A percentile compares a stretch with the other conserved stretches of the same genome.
phyloP scores from a whole-genome alignment of 208 protist genomes.

The Trichomonas tenax region DNA sequence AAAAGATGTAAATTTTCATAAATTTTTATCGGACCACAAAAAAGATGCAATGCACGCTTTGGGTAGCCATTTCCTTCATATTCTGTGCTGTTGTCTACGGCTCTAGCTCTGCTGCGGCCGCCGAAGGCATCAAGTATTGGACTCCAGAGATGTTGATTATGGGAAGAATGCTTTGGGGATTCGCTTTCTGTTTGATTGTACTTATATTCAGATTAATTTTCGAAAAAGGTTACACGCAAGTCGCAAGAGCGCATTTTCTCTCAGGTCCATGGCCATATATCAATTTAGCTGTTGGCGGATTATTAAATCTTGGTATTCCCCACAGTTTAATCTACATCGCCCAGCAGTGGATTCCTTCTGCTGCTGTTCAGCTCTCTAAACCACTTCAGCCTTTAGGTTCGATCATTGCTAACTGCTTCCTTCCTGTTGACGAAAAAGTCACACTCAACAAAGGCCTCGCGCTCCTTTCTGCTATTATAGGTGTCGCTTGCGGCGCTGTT shows the following conservation, averaged over 20 bases:
- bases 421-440: neutral
- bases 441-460: neutral
- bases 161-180: neutral
- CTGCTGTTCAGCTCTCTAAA: neutral
- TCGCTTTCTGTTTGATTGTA: neutral
- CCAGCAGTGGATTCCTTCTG: constrained; percentile 6
- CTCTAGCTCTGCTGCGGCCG: neutral
- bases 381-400: neutral
- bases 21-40: neutral
- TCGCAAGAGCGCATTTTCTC: neutral
- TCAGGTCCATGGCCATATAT: neutral
- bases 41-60: neutral
- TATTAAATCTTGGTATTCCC: neutral
- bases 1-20: neutral
- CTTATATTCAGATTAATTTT: neutral
- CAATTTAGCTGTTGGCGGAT: neutral
- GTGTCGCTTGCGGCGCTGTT: neutral
- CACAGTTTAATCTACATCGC: neutral
- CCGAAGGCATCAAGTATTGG: neutral
- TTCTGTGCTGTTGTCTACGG: constrained; percentile 3
- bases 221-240: neutral
- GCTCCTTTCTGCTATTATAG: neutral
- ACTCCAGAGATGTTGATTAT: neutral
- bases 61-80: neutral
- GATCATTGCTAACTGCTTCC: neutral